Base-by-base conservation (phyloP, 2,329 filamentous ascomycete genomes). In the Parasarocladium wereldwijsianum region DNA sequence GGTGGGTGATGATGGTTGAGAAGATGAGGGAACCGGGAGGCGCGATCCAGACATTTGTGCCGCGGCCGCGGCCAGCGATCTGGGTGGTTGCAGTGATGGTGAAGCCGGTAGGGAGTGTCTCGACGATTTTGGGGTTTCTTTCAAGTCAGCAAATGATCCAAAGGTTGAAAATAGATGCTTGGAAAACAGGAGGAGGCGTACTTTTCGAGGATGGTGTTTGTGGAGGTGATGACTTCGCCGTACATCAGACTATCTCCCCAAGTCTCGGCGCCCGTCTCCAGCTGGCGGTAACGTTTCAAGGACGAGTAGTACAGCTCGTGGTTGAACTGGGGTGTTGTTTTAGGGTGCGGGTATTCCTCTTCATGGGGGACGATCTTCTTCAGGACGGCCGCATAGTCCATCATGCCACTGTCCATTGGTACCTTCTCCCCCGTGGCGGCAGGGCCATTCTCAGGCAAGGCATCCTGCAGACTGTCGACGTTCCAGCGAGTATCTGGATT, bases 21-120 rank as follows among this genome's bases (percentile, higher is more conserved):
- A 93, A 90, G 49, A 94, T 79, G 5, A 96, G 64, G 20, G 73
- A 74, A 1, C 90, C 90, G 0, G 81, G 70, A 1, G 90, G 90
- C 0, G 86, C 84, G 4, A 98, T 74, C 90, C 90, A 98, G 35
- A 94, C 82, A 43, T 98, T 98, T 18, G 69, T 76, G 4, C 90
- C 90, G 8, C 90, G 77, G 6, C 90, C 90, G 21, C 90, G 75
- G 6, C 78, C 90, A 0, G 86, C 82, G 6, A 94, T 64, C 51
- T 96, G 87, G 0, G 79, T 84, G 0, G 85, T 90, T 1, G 90
- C 87, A 1, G 80, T 78, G 8, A 83, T 64, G 0, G 86, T 93
- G 48, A 93, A 85, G n/a, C 90, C 90, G 0, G 70, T 75, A 0
- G 86, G 83, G 0, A 96, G 64, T 25, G 66, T 71, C 5, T 76